Percentiles rank a stretch among this genome's conserved stretches.
phyloP scores from a whole-genome alignment of 768 basidiomycete genomes.

The Trametes elegans region DNA sequence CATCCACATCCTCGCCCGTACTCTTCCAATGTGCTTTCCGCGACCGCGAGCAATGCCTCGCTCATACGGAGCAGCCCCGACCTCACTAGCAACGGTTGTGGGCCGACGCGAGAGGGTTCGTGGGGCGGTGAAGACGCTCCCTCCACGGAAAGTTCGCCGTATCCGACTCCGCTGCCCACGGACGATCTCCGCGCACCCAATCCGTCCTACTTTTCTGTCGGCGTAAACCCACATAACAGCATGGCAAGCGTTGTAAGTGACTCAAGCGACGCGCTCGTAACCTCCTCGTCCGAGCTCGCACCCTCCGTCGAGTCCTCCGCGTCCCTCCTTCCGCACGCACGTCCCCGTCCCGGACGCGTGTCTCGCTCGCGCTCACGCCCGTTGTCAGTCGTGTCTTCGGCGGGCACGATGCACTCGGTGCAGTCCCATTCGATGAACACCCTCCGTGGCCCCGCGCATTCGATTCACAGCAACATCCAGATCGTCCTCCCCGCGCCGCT shows the following conservation, averaged over 20 bases:
- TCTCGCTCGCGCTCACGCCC: conserved; percentile 33
- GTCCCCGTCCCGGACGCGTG: conserved; percentile 9
- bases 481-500: conserved; percentile 70
- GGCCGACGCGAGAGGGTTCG: conserved; percentile 19
- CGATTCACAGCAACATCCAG: conserved; percentile 57
- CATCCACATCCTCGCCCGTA: conserved; percentile 5
- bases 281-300: conserved; percentile 15
- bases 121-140: conserved; percentile 19
- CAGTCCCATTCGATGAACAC: conserved; percentile 26
- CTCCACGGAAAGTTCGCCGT: conserved; percentile 21
- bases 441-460: conserved; percentile 60
- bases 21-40: conserved; percentile 12
- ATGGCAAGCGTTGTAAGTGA: conserved; percentile 17
- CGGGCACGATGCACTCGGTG: conserved; percentile 31
- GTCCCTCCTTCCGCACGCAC: conserved; percentile 19
- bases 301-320: conserved; percentile 24
- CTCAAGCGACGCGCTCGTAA: background rate
- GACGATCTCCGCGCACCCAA: conserved; percentile 20
- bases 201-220: conserved; percentile 19
- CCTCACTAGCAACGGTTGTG: conserved; percentile 1
- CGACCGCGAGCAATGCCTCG: conserved; percentile 23
- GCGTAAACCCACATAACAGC: conserved; percentile 19
- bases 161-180: conserved; percentile 8
- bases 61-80: conserved; percentile 19
- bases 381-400: conserved; percentile 39